Evolutionary conservation across 2,329 filamentous ascomycete species (phyloP), one percentile per base, ranked within the genome.

Genomic region (Penicillium sp.): DNA sequence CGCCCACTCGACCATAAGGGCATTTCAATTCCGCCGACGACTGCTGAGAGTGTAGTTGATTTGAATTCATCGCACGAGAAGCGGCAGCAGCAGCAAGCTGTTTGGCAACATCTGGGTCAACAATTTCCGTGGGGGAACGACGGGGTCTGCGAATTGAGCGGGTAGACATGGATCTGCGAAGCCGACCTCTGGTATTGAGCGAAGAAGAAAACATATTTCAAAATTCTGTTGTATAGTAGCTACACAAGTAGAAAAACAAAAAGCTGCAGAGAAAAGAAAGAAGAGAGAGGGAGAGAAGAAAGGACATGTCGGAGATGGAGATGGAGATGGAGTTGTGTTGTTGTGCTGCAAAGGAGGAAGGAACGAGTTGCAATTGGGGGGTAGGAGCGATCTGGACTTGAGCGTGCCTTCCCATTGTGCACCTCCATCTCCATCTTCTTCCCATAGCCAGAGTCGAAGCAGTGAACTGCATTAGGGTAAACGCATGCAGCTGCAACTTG

Each of bases 81-180:
- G 76, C 76, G 39, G 76, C 76, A n/a, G 72, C 69, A 8, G 71
- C 66, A 16, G 75, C 75, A 56, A 75, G 74, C 14, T 61, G 51
- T 40, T 65, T 69, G 43, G 67, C 66, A 5, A 66, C 44, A 9
- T 71, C 67, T 8, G 68, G 58, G 47, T 73, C 66, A 18, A 73
- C 58, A 3, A 63, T 52, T 18, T 72, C 69, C 9, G 62, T 61
- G 46, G 37, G 63, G 58, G 14, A 52, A 52, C 46, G 63, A 33
- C 65, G 67, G 28, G 60, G 59, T 52, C 60, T 68, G 29, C 68
- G 69, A 42, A 76, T 69, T 7, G 74, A 76, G 45, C 70, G 71
- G 40, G 69, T 59, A 21, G 75, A 78, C 61, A 73, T 74, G 23
- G 73, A 67, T 54, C 72, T 67, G 57, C 70, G 69, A 33, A 77